These are phyloP conservation scores for Lumnitzera littorea DNA, from an alignment of 345 rosid species.

Conservation along the genomic window DNA sequence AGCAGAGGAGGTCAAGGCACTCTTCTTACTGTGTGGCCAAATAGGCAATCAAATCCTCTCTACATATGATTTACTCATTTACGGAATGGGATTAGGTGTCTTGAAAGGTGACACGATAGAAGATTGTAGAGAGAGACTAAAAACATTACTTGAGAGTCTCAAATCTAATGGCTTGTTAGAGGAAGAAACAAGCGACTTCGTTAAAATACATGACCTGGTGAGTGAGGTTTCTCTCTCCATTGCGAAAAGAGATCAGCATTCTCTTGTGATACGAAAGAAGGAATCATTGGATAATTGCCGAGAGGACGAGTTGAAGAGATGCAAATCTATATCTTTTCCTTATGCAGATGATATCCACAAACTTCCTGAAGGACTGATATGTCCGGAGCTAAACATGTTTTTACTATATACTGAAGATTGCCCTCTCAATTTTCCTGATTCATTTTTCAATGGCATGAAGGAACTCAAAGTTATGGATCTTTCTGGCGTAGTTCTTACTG, in stretches of 20 bases:
- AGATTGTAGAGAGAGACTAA: constrained; percentile 2
- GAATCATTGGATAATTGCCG: constrained; percentile 2
- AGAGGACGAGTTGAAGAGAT: not conserved
- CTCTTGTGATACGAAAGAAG: not conserved
- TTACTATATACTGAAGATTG: not conserved
- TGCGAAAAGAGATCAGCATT: constrained; percentile 4
- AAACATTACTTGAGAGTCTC: constrained; percentile 6
- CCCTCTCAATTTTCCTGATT: not conserved
- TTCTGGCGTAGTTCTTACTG: not conserved
- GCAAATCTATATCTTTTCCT: constrained; percentile 1
- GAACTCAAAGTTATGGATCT: constrained; percentile 20
- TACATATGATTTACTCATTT: constrained; percentile 2
- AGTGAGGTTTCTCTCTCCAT: constrained; percentile 9
- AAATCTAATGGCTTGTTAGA: constrained; percentile 14
- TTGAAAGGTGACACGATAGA: constrained; percentile 4
- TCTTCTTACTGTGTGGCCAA: not conserved
- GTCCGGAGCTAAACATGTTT: constrained; percentile 11
- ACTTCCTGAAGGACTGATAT: constrained; percentile 12
- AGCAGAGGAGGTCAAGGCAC: not conserved
- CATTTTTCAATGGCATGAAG: constrained; percentile 9
- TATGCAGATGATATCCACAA: not conserved
- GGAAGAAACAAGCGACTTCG: not conserved
- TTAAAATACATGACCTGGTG: constrained; percentile 24
- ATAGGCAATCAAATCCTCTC: not conserved
- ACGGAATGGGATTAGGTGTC: constrained; percentile 11